phyloP scores from a whole-genome alignment of 2,329 filamentous ascomycete genomes.

The Aspergillus carbonarius region DNA sequence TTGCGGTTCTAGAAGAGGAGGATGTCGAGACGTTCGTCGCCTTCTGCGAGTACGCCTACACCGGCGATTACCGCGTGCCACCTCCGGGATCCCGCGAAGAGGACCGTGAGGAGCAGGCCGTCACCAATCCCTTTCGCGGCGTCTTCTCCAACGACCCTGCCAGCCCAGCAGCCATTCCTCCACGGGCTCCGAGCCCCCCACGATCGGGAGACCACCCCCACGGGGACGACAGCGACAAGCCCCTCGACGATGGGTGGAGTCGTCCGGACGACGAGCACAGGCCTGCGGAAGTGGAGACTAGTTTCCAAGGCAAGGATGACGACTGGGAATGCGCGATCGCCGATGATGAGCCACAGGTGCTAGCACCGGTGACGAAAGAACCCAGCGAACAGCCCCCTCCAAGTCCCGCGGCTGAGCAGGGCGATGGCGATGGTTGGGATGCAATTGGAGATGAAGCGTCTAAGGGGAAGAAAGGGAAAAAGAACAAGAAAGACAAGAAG shows the following conservation, averaged over 20 bases:
- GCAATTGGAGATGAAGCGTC: constrained; percentile 4
- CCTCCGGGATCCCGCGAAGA: constrained; percentile 24
- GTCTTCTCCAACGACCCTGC: constrained; percentile 16
- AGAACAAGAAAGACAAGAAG: constrained; percentile 30
- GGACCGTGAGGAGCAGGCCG: constrained; percentile 14
- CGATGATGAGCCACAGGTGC: constrained; percentile 9
- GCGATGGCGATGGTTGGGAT: background rate
- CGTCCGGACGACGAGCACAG: background rate
- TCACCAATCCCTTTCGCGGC: constrained; percentile 16
- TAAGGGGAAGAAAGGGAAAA: constrained; percentile 29
- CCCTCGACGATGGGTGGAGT: background rate
- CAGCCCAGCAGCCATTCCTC: background rate
- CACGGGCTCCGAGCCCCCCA: constrained; percentile 3
- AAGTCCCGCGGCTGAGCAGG: constrained; percentile 5
- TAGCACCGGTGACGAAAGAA: background rate
- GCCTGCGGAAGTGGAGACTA: background rate
- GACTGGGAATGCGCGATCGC: constrained; percentile 6
- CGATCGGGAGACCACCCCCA: background rate
- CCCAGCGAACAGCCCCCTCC: constrained; percentile 5
- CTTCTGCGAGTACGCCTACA: constrained; percentile 53
- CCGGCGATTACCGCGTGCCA: constrained; percentile 46
- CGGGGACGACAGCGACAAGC: background rate
- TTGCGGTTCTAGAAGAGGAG: constrained; percentile 46
- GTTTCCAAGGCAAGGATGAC: background rate
- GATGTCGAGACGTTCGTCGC: constrained; percentile 51